These are phyloP conservation scores for Phlegmacium glaucopus DNA, from an alignment of 768 basidiomycete species.

Conservation along the genomic window DNA sequence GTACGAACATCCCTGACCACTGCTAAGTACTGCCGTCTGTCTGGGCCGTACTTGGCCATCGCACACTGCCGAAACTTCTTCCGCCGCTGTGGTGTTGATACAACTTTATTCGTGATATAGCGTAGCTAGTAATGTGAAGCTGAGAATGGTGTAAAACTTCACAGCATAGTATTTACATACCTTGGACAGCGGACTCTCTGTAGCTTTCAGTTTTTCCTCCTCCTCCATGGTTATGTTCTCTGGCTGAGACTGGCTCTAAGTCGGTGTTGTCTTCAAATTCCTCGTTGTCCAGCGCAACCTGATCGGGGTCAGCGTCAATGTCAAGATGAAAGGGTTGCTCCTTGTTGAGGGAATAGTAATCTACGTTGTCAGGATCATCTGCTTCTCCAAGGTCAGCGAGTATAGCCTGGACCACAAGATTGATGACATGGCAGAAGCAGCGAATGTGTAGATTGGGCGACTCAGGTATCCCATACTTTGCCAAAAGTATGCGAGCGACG, in stretches of 20 bases:
- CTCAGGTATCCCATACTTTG: constrained; percentile 23
- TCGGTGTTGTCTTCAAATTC: not conserved
- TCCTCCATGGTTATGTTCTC: too few species aligned
- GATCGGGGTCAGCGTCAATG: constrained; percentile 14
- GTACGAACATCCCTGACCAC: constrained; percentile 30
- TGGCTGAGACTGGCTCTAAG: too few species aligned
- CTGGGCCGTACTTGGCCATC: constrained; percentile 5
- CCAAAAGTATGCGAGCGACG: constrained; percentile 13
- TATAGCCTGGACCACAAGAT: constrained; percentile 33
- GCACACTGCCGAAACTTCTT: constrained; percentile 15
- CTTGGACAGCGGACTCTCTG: constrained; percentile 6
- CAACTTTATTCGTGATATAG: constrained; percentile 26
- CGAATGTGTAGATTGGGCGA: constrained; percentile 29
- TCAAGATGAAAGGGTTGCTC: constrained; percentile 24
- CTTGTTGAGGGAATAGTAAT: constrained; percentile 27
- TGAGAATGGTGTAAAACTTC: not conserved
- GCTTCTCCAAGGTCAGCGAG: constrained; percentile 22
- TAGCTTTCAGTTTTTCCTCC: too few species aligned
- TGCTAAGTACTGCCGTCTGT: constrained; percentile 14
- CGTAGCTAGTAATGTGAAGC: constrained; percentile 21
- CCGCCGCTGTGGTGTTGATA: constrained; percentile 27
- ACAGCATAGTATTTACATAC: not conserved
- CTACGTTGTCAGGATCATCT: constrained; percentile 21
- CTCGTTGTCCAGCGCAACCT: constrained; percentile 14
- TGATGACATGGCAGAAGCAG: constrained; percentile 33